Base-by-base conservation (phyloP, 495 filamentous ascomycete species). In the Neurospora discreta region DNA sequence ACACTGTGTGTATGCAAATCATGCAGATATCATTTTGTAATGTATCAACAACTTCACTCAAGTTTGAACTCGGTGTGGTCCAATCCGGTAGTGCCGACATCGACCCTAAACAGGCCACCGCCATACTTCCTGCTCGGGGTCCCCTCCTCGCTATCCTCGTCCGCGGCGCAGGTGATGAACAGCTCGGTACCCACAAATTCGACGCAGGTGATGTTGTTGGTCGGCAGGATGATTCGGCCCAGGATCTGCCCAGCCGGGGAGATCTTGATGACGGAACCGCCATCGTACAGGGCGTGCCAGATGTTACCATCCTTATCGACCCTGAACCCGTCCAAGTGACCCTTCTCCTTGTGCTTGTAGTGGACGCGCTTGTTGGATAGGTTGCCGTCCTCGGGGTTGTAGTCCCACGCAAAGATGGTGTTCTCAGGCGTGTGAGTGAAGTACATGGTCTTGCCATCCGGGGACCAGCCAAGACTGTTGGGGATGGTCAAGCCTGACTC, bases 281-380 rank as follows among this genome's bases (percentile, higher is more conserved):
- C 91, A 60, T 91, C 91, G 75, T 91, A 93, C 39, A 93, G 84
- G n/a, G 91, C 90, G 71, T 87, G 88, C 92, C 92, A 94, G 38
- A 95, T 82, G 74, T 89, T 89, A 1, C 90, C 92, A 15, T 91
- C 87, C 15, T 78, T 84, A 75, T 95, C 92, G 69, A 93, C 87
- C 33, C 89, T 86, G 77, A 90, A 92, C 1, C 92, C 92, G 78
- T 94, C 92, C 8, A 90, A 90, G 71, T 90, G 90, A 36, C 88
- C 88, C 36, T 78, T 82, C 1, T 87, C 89, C 52, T 87, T 84
- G 68, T 89, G 84, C 68, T 84, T 78, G 81, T 89, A 93, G 78
- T 91, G 91, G 30, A 90, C 83, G 71, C 91, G 86, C 68, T 89
- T 85, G 78, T 93, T 91, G 65, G 86, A 86, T 58, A 93, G 85